These are phyloP conservation scores for Aspergillus sp. DNA, from an alignment of 2,329 filamentous ascomycete genomes.

Conservation along the genomic window DNA sequence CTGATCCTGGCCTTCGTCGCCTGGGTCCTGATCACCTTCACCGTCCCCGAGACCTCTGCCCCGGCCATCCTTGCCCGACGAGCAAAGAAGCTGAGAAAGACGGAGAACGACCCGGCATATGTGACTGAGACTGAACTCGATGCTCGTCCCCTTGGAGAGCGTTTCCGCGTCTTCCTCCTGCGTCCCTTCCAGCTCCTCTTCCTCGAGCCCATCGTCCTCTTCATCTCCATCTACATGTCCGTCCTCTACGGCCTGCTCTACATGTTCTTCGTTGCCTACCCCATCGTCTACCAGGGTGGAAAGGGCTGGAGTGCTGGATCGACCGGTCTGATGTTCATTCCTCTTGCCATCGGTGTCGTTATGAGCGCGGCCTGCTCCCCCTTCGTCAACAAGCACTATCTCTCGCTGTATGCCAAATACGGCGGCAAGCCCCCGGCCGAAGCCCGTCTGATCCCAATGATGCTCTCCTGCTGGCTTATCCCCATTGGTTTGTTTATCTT, in stretches of 20 bases:
- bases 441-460: slow-evolving; percentile 77
- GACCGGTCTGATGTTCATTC: slow-evolving; percentile 86
- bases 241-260: slow-evolving; percentile 60
- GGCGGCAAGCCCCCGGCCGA: slow-evolving; percentile 76
- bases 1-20: slow-evolving; percentile 70
- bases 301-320: slow-evolving; percentile 74
- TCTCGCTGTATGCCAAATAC: slow-evolving; percentile 61
- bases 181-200: slow-evolving; percentile 86
- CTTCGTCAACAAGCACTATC: slow-evolving; percentile 77
- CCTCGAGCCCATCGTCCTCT: slow-evolving; percentile 78
- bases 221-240: slow-evolving; percentile 82
- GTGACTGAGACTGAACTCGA: slow-evolving; percentile 83
- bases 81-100: slow-evolving; percentile 69
- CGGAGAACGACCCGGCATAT: slow-evolving; percentile 65
- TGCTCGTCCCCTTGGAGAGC: slow-evolving; percentile 65
- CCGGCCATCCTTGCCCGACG: slow-evolving; percentile 71
- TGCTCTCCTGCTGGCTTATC: slow-evolving; percentile 72
- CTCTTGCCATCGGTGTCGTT: slow-evolving; percentile 73
- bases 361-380: slow-evolving; percentile 66
- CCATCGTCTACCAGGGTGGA: slow-evolving; percentile 70
- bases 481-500: slow-evolving; percentile 67
- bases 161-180: slow-evolving; percentile 71
- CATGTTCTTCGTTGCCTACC: slow-evolving; percentile 54
- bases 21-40: slow-evolving; percentile 78
- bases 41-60: slow-evolving; percentile 86